Evolutionary conservation across 2,329 filamentous ascomycete genomes (phyloP), one percentile per base, ranked within the genome.

Genomic region (Penicillium hordei): DNA sequence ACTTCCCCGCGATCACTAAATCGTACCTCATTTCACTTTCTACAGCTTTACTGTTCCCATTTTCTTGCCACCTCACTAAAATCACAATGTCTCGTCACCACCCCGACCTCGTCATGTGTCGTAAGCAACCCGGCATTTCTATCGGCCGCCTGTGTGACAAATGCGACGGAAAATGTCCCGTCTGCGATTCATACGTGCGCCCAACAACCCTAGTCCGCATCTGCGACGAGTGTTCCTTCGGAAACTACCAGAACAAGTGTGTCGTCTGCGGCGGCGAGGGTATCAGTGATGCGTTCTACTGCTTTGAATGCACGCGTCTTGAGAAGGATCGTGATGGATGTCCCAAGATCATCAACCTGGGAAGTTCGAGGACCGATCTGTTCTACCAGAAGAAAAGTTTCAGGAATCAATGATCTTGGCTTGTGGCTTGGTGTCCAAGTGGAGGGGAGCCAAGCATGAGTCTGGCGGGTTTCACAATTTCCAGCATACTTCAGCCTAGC

Each of bases 231-330:
- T 99, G 94, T 83, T 93, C 90, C 75, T 99, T 99, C 76, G 94
- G 94, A 73, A 99, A 99, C 83, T 99, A 97, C 82, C 94, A 97
- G 81, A 99, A 99, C 82, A 99, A 99, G 78, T 99, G 94, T 75
- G 92, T 99, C 67, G 94, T 99, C 43, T 99, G 94, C 78, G 94
- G 94, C 75, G 94, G 94, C 68, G 94, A 97, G 79, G 94, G 94
- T 31, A 99, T 99, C 75, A 94, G 90, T 34, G 94, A 99, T 75
- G 94, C 94, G 49, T 97, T 97, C 78, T 99, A 99, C 81, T 99
- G 94, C 82, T 97, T 97, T 73, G 94, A 99, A 79, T 99, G 94
- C 76, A 99, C 94, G 58, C 85, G 94, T 8, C 80, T 99, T 17
- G 94, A 99, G 76, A 99, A 97, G 79, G 94, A 99, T 74, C 83